Evolutionary conservation across 495 filamentous ascomycete species (phyloP).

Genomic region (Annulohypoxylon bovei): DNA sequence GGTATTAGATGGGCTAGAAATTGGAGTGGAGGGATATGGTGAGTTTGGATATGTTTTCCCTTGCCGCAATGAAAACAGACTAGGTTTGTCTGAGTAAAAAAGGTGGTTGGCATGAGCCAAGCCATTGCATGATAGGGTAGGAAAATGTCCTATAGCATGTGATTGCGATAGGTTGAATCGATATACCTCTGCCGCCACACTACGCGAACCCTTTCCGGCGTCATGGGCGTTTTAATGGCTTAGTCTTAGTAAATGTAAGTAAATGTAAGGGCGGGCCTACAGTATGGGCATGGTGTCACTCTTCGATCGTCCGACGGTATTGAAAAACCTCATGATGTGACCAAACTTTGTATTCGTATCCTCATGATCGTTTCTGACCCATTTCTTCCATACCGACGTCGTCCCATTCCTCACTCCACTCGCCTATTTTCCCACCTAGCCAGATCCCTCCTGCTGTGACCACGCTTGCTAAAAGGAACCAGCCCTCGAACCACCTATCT

Average conservation of each 20-base stretch:
- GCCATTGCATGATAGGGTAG: not conserved
- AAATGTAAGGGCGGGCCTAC: not conserved
- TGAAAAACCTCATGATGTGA: conserved; percentile 22
- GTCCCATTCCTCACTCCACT: conserved; percentile 67
- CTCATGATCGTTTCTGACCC: conserved; percentile 68
- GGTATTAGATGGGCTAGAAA: not conserved
- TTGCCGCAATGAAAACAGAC: not conserved
- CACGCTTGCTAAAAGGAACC: conserved; percentile 73
- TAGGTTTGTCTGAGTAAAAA: not conserved
- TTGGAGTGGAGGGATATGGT: not conserved
- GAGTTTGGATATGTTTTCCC: not conserved
- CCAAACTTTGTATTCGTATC: not conserved
- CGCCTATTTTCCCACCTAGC: conserved; percentile 68
- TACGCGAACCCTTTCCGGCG: not conserved
- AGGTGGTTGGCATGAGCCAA: not conserved
- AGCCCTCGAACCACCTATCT: conserved; percentile 88
- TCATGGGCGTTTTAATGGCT: not conserved
- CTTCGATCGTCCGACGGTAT: conserved; percentile 1
- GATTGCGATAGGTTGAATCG: conserved; percentile 4
- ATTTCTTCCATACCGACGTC: conserved; percentile 73
- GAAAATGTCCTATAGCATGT: not conserved
- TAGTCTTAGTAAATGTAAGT: not conserved
- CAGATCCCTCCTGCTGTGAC: conserved; percentile 73
- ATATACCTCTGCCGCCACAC: not conserved
- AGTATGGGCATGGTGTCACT: not conserved